These are phyloP conservation scores for Lanzia echinophila DNA, from an alignment of 2,329 filamentous ascomycete genomes.

Conservation along the genomic window DNA sequence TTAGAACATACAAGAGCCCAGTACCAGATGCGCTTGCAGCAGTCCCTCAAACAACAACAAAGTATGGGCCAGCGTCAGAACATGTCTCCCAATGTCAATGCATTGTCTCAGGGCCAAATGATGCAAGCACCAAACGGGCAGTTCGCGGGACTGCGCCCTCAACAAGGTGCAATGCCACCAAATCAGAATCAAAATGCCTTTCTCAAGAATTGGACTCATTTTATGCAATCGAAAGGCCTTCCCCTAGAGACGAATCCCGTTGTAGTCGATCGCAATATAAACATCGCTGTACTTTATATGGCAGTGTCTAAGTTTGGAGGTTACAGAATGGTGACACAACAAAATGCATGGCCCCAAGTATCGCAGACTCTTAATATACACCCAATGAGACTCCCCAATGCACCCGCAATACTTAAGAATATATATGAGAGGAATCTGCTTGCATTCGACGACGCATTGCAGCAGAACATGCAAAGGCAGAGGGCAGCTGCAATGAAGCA, in stretches of 20 bases:
- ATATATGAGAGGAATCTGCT: conserved; percentile 71
- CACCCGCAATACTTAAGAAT: conserved; percentile 61
- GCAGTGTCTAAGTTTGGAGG: conserved; percentile 71
- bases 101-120: conserved; percentile 39
- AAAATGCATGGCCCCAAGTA: conserved; percentile 68
- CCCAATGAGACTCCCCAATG: conserved; percentile 56
- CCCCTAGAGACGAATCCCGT: conserved; percentile 69
- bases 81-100: conserved; percentile 35
- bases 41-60: conserved; percentile 59
- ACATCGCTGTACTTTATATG: conserved; percentile 71
- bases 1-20: conserved; percentile 68
- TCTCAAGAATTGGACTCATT: conserved; percentile 67
- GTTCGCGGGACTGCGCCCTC: conserved; percentile 46
- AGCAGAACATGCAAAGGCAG: conserved; percentile 46
- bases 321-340: conserved; percentile 63
- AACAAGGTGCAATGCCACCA: conserved; percentile 39
- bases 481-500: conserved; percentile 25
- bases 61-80: conserved; percentile 34
- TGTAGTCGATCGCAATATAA: conserved; percentile 66
- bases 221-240: conserved; percentile 68
- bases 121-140: conserved; percentile 53
- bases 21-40: conserved; percentile 79
- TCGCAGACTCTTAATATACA: conserved; percentile 58
- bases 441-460: conserved; percentile 68
- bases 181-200: conserved; percentile 57